A percentile compares a stretch with the other conserved stretches of the same genome.
Evolutionary conservation across 768 basidiomycete species (phyloP).

Genomic region (Boletus subcaerulescens): DNA sequence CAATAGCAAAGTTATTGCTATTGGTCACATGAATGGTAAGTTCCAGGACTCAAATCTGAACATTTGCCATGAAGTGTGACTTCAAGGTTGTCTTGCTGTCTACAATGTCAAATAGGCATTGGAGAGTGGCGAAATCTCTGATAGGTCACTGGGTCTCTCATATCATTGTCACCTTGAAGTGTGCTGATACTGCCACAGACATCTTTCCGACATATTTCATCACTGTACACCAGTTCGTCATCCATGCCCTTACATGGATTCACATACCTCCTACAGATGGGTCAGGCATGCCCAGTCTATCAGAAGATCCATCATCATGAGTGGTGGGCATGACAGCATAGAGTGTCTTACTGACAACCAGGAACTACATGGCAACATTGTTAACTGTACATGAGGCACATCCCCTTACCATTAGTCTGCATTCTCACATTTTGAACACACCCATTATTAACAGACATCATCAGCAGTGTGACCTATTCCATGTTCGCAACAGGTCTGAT

Average conservation of each 20-base stretch:
- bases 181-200: too few relatives aligned
- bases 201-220: too few relatives aligned
- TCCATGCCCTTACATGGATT: slow-evolving; percentile 75
- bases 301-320: slow-evolving; percentile 69
- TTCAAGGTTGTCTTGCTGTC: too few relatives aligned
- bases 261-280: slow-evolving; percentile 56
- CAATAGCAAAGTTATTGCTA: too few relatives aligned
- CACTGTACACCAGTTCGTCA: slow-evolving; percentile 71
- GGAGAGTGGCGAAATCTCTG: too few relatives aligned
- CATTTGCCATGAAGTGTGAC: too few relatives aligned
- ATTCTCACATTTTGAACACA: neutral
- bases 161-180: too few relatives aligned
- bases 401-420: neutral
- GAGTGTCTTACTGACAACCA: slow-evolving; percentile 71
- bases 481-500: slow-evolving; percentile 66
- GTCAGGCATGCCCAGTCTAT: slow-evolving; percentile 42
- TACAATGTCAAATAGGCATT: too few relatives aligned
- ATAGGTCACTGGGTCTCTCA: too few relatives aligned
- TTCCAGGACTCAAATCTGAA: too few relatives aligned
- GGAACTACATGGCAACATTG: slow-evolving; percentile 59
- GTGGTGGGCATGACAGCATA: slow-evolving; percentile 79
- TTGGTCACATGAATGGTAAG: too few relatives aligned
- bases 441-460: slow-evolving; percentile 55
- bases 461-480: slow-evolving; percentile 65
- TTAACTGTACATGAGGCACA: slow-evolving; percentile 76